Evolutionary conservation across 169 alveolate genomes (phyloP).

Genomic region (Plasmodium ovale): DNA sequence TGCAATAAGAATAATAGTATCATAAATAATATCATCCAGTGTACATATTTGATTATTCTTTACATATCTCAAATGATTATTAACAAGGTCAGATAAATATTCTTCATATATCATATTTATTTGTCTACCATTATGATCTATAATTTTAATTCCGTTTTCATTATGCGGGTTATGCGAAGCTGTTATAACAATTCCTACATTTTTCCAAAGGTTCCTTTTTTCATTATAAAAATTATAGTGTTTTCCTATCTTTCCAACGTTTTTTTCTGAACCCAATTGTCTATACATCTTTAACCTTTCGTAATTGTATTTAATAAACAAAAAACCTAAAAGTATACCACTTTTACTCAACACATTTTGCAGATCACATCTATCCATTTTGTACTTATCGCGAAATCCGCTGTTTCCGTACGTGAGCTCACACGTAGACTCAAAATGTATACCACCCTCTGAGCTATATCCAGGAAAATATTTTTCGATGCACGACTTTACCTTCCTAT

Average conservation of each 20-base stretch:
- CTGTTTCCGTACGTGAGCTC: slow-evolving; percentile 61
- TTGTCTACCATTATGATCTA: slow-evolving; percentile 78
- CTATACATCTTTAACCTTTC: not conserved
- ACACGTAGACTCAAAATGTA: slow-evolving; percentile 19
- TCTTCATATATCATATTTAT: slow-evolving; percentile 78
- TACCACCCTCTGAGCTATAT: not conserved
- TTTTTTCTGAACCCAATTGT: not conserved
- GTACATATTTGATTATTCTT: slow-evolving; percentile 27
- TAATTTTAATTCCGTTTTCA: slow-evolving; percentile 84
- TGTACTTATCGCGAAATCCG: slow-evolving; percentile 66
- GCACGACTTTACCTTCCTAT: slow-evolving; percentile 30
- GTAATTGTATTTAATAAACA: slow-evolving; percentile 63
- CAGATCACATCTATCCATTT: slow-evolving; percentile 23
- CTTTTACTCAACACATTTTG: slow-evolving; percentile 56
- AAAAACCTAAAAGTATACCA: slow-evolving; percentile 60
- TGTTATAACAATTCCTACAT: slow-evolving; percentile 80
- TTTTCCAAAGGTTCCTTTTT: slow-evolving; percentile 11
- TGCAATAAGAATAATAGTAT: slow-evolving; percentile 25
- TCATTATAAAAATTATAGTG: not conserved
- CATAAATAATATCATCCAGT: slow-evolving; percentile 29
- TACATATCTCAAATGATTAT: slow-evolving; percentile 60
- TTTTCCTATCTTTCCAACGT: not conserved
- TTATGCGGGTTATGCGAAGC: slow-evolving; percentile 82
- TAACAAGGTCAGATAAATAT: slow-evolving; percentile 77
- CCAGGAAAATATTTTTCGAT: slow-evolving; percentile 47